Percentiles rank a stretch among this genome's conserved stretches.
These are phyloP conservation scores for Kodamaea fukazawae DNA, from an alignment of 805 yeast species.

Conservation along the genomic window DNA sequence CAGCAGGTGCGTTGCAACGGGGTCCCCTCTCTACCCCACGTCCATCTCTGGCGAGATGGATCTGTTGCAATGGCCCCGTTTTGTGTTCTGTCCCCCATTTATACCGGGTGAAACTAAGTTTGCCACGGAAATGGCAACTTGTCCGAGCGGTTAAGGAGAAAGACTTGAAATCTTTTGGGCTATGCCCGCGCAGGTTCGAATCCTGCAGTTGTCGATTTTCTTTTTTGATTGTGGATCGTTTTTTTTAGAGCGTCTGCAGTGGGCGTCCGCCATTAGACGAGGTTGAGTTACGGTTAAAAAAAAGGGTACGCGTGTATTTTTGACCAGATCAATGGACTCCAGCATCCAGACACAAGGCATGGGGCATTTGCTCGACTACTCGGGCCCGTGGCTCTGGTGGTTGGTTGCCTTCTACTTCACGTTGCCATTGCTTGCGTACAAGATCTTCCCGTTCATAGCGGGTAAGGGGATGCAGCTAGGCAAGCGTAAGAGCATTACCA, in stretches of 20 bases:
- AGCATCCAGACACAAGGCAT: constrained; percentile 11
- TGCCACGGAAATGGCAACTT: constrained; percentile 13
- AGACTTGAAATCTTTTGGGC: constrained; percentile 19
- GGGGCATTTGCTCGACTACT: constrained; percentile 12
- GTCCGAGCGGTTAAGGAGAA: constrained; percentile 19
- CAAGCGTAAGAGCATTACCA: constrained; percentile 53
- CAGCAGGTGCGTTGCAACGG: too few species aligned
- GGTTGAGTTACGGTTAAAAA: background rate
- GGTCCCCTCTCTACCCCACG: too few species aligned
- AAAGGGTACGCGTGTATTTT: background rate
- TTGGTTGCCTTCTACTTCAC: constrained; percentile 45
- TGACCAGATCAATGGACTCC: too few species aligned
- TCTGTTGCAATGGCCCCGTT: too few species aligned
- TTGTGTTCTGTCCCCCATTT: too few species aligned
- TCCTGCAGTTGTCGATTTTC: constrained; percentile 16
- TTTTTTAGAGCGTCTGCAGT: too few species aligned
- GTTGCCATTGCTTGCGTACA: constrained; percentile 44
- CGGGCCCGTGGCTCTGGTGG: constrained; percentile 32
- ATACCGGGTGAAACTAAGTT: too few species aligned
- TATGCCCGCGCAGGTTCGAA: constrained; percentile 19
- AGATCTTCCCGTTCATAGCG: constrained; percentile 36
- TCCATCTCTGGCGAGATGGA: too few species aligned
- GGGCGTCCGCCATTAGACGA: too few species aligned
- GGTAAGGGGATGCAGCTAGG: constrained; percentile 21
- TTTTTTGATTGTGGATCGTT: background rate